Percentiles rank a stretch among this genome's conserved stretches.
Conservation (phyloP, 345 rosid genomes). For the Pistacia integerrima region DNA sequence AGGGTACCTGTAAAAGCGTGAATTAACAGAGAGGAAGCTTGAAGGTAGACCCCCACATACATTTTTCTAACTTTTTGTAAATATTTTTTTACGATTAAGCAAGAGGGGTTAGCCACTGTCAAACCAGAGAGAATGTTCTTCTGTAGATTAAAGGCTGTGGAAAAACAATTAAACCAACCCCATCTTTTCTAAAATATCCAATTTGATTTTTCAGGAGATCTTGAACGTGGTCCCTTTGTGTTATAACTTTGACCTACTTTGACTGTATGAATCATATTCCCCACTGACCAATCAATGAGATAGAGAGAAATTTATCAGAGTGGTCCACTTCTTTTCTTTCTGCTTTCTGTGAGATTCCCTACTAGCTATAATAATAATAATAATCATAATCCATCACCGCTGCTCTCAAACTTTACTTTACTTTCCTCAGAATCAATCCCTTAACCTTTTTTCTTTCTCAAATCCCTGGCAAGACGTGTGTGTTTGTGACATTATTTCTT, state of each 20-base stretch:
- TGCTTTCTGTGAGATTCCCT: conserved; percentile 38
- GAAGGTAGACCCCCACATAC: background rate
- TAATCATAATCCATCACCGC: conserved; percentile 28
- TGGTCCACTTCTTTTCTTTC: conserved; percentile 23
- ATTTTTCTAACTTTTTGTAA: no score
- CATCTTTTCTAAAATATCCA: background rate
- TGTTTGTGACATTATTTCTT: background rate
- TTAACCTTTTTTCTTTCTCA: conserved; percentile 3
- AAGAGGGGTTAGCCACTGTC: background rate
- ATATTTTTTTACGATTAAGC: background rate
- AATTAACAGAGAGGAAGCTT: no score
- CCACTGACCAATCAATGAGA: conserved; percentile 30
- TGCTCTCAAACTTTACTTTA: conserved; percentile 23
- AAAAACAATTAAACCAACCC: background rate
- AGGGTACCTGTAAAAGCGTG: no score
- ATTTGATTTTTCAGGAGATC: conserved; percentile 31
- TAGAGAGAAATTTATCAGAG: background rate
- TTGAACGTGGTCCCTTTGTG: conserved; percentile 24
- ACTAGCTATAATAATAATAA: conserved; percentile 13
- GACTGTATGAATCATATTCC: conserved; percentile 33
- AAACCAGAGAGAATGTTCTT: conserved; percentile 37
- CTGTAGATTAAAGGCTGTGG: background rate
- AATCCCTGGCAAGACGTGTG: conserved; percentile 19
- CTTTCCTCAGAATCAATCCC: conserved; percentile 35
- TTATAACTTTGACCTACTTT: conserved; percentile 38